Percentiles rank a stretch among this genome's conserved stretches.
Evolutionary conservation across 768 basidiomycete genomes (phyloP).

Genomic region (Pulveroboletus ravenelii): DNA sequence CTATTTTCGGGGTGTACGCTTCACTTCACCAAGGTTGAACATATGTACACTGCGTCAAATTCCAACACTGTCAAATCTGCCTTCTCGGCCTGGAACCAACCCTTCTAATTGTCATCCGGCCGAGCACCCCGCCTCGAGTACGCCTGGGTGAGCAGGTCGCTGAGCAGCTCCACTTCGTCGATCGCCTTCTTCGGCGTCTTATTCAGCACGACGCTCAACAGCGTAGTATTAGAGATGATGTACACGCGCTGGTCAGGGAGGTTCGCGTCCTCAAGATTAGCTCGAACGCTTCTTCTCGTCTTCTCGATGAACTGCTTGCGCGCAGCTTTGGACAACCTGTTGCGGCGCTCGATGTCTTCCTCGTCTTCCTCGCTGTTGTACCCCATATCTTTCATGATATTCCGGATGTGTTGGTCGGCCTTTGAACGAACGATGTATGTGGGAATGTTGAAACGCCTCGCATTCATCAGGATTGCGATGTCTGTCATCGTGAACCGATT

Average conservation of each 20-base stretch:
- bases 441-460: conserved; percentile 30
- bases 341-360: conserved; percentile 5
- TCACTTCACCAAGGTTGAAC: not conserved
- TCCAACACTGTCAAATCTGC: not conserved
- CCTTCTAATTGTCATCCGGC: not conserved
- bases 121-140: not conserved
- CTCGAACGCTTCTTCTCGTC: conserved; percentile 18
- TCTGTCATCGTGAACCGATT: conserved; percentile 34
- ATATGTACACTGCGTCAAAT: not conserved
- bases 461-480: conserved; percentile 30
- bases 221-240: conserved; percentile 20
- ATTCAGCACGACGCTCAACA: conserved; percentile 12
- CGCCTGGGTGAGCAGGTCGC: not conserved
- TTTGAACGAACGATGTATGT: conserved; percentile 35
- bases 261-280: conserved; percentile 16
- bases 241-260: conserved; percentile 24
- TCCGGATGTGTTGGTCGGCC: conserved; percentile 30
- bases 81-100: not conserved
- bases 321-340: conserved; percentile 11
- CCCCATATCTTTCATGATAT: conserved; percentile 22
- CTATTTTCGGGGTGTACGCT: not conserved
- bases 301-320: conserved; percentile 19
- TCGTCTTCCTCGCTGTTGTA: conserved; percentile 18
- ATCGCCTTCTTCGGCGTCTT: conserved; percentile 11
- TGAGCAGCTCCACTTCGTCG: conserved; percentile 5